A percentile compares a stretch with the other conserved stretches of the same genome.
phyloP scores from a whole-genome alignment of 192 early-diverging fungal species.

The Mortierella hygrophila region DNA sequence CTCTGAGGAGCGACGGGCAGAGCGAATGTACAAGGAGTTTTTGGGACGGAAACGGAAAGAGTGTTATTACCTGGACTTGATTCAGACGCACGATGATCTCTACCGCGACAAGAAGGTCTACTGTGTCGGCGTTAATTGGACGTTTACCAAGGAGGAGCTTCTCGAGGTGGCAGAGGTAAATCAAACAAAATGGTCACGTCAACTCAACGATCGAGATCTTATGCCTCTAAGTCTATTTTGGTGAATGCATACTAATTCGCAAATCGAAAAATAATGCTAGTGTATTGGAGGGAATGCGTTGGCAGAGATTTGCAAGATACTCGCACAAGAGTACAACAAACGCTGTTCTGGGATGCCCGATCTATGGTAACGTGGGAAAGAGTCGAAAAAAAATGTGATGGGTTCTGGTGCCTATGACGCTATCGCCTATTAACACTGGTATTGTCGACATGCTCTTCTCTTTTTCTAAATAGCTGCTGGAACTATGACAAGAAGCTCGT shows the following conservation, averaged over 20 bases:
- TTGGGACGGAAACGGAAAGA: conserved; percentile 26
- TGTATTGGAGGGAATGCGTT: conserved; percentile 69
- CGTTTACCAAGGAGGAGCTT: conserved; percentile 55
- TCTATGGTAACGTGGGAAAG: conserved; percentile 61
- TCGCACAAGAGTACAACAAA: conserved; percentile 74
- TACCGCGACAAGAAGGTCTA: conserved; percentile 56
- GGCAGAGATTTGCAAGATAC: conserved; percentile 66
- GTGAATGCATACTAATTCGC: neutral
- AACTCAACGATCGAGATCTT: too few relatives aligned
- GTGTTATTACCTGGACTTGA: conserved; percentile 50
- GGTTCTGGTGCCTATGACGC: neutral
- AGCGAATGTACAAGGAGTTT: conserved; percentile 14
- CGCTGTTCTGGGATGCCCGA: conserved; percentile 78
- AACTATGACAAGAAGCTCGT: conserved; percentile 65
- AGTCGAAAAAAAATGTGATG: neutral
- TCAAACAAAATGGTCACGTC: neutral
- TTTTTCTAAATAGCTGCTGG: conserved; percentile 63
- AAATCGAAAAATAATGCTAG: conserved; percentile 37
- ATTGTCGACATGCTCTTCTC: neutral
- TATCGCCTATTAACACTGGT: neutral
- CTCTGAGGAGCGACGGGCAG: conserved; percentile 49
- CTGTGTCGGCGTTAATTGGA: conserved; percentile 67
- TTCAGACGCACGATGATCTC: conserved; percentile 54
- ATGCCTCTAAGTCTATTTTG: conserved; percentile 16
- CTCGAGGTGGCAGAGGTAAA: conserved; percentile 65